Evolutionary conservation across 371 early-diverging fungal genomes (phyloP), one percentile per base, ranked within the genome.

Genomic region (Mucor velutinosus): DNA sequence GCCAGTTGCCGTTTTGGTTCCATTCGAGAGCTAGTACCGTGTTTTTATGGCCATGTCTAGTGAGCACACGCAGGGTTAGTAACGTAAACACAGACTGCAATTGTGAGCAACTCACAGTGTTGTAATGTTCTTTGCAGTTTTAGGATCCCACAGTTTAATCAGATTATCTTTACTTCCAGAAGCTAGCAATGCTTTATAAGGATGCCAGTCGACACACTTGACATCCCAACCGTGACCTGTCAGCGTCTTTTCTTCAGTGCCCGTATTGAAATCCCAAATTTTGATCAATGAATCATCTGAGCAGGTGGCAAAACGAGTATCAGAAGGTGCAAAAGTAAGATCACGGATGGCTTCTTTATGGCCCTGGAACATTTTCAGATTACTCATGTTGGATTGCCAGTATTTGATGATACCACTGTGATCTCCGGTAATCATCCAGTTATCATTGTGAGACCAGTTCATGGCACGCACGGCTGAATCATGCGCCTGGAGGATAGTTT

Each of bases 151-250:
- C 27, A 99, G 80, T 70, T 99, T 99, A 19, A 99, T 92, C 21
- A 97, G 80, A 71, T 98, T 97, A 81, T 99, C 99, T 76, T 99
- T 99, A 65, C 96, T 93, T 58, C 99, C 99, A 23, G 98, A 97
- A 8, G 99, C 99, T 2, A 99, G 83, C 51, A 99, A 79, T 0
- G 95, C 93, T 73, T 97, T 92, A 72, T 88, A 90, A 15, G 98
- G 97, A 79, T 99, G 99, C 99, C 99, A 99, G 74, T 99, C 98
- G 2, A 99, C 90, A 69, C 95, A 94, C 75, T 97, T 94, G 14
- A 99, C 99, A 84, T 99, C 99, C 99, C 99, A 99, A 57, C 98
- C 99, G 80, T 99, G 99, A 0, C 99, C 99, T 10, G 89, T 89
- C 58, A 97, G 78, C 17, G 87, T 76, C 19, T 86, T 75, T 73